phyloP scores from a whole-genome alignment of 2,329 filamentous ascomycete genomes.

The Malbranchea zuffiana region DNA sequence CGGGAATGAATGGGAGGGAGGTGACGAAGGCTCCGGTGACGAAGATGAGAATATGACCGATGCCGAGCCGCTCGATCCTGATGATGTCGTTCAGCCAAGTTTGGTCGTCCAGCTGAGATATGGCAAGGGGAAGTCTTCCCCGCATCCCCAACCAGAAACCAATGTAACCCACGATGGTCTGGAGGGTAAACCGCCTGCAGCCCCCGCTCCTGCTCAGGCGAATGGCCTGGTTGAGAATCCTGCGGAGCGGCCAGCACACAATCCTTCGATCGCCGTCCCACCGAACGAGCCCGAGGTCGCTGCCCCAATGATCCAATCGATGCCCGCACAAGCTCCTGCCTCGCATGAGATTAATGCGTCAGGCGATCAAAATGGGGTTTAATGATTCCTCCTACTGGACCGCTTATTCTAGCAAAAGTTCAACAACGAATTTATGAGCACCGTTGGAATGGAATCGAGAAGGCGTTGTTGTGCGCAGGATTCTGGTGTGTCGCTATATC shows the following conservation, averaged over 20 bases:
- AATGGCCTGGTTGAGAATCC: background rate
- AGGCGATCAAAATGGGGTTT: conserved; percentile 2
- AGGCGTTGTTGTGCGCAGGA: background rate
- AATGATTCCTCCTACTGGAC: background rate
- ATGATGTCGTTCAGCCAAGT: conserved; percentile 48
- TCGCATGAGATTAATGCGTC: background rate
- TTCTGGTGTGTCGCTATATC: background rate
- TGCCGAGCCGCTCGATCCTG: conserved; percentile 26
- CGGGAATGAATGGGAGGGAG: conserved; percentile 59
- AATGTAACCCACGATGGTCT: background rate
- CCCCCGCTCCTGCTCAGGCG: background rate
- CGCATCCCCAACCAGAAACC: background rate
- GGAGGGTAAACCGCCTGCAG: background rate
- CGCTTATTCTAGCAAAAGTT: background rate
- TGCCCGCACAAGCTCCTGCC: background rate
- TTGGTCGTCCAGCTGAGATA: conserved; percentile 63
- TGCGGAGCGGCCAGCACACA: background rate
- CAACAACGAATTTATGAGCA: background rate
- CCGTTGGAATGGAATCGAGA: background rate
- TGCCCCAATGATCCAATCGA: background rate
- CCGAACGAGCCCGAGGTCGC: no score
- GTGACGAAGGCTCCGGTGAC: conserved; percentile 56
- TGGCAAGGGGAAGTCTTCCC: conserved; percentile 20
- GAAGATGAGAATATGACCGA: conserved; percentile 35
- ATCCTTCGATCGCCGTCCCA: background rate